Base-by-base conservation (phyloP, 163 green algal genomes). In the Scenedesmus sp. region DNA sequence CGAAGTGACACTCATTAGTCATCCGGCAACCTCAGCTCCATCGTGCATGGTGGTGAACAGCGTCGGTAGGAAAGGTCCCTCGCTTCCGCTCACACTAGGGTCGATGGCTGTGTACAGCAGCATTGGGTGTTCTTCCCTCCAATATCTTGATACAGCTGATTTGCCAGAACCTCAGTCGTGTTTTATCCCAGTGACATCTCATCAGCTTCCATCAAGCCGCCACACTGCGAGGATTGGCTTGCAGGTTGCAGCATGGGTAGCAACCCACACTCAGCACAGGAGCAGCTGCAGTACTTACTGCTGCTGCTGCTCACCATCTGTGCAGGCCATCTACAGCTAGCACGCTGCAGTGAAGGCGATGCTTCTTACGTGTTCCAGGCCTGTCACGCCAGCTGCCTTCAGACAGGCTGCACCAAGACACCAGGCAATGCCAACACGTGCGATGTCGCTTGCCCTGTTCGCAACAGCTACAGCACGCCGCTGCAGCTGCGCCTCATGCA, bases 331-430 rank as follows among this genome's bases (percentile, higher is more conserved):
- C 42, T 35, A 22, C 16, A 51, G 20, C 18, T 42, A n/a, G 85
- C 42, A 15, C 2, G 46, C 80, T 0, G 73, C 78, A 95, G 93
- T 81, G 46, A 94, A 22, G 93, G 93, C 4, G 93, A 95, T 88
- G 51, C 51, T 2, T 49, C 51, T 15, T n/a, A 61, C 13, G 61
- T 44, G 13, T 95, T 93, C 59, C 86, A 73, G 20, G 51, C 44
- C 4, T 94, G 92, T 65, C 30, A 79, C 18, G 68, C 85, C 35
- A 46, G 49, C 49, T 95, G 92, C 83, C 20, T 72, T 37, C 42
- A 51, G 16, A 94, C 91, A 9, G 91, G 91, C 40, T 95, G 93
- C 83, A 81, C 86, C 49, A 90, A 82, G 35, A 51, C 92, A 44
- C 33, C 56, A n/a, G 86, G 83, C 26, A 43, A 49, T 15, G 44